phyloP scores from a whole-genome alignment of 768 basidiomycete genomes.

The Fistulinella prunicolor region DNA sequence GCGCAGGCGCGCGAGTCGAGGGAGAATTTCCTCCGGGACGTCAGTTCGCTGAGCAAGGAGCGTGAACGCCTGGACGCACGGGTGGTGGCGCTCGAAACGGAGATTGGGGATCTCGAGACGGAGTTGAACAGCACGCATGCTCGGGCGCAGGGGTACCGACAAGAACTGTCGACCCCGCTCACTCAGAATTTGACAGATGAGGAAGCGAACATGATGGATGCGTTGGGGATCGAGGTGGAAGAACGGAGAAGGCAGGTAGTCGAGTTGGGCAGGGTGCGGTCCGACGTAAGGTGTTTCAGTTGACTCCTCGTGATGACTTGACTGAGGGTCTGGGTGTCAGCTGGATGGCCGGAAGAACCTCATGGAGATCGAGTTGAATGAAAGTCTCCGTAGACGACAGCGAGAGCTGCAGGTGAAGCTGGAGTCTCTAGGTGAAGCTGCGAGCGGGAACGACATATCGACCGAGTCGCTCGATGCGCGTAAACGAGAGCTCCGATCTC shows the following conservation, averaged over 20 bases:
- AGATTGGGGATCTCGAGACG: conserved; percentile 67
- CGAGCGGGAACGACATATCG: conserved; percentile 52
- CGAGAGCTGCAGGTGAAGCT: conserved; percentile 77
- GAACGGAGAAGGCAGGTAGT: conserved; percentile 65
- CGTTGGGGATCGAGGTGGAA: conserved; percentile 75
- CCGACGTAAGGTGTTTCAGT: conserved; percentile 52
- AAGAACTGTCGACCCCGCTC: conserved; percentile 74
- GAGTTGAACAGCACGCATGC: conserved; percentile 63
- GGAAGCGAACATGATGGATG: conserved; percentile 65
- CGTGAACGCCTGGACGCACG: conserved; percentile 65
- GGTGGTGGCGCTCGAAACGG: conserved; percentile 60
- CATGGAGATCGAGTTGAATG: conserved; percentile 90
- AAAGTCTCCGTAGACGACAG: conserved; percentile 74
- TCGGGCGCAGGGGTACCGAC: conserved; percentile 59
- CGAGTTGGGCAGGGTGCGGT: conserved; percentile 63
- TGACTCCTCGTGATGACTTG: not conserved
- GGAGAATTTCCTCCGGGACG: conserved; percentile 65
- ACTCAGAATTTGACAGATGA: conserved; percentile 67
- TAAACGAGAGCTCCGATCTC: conserved; percentile 61
- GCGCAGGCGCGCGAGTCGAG: conserved; percentile 66
- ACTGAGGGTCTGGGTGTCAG: conserved; percentile 8
- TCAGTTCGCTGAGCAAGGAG: conserved; percentile 55
- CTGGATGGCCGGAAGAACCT: conserved; percentile 73
- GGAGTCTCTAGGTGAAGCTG: conserved; percentile 67
- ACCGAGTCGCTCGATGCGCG: conserved; percentile 67